Base-by-base conservation (phyloP, 768 basidiomycete genomes). In the Boletus tylopilopsis region DNA sequence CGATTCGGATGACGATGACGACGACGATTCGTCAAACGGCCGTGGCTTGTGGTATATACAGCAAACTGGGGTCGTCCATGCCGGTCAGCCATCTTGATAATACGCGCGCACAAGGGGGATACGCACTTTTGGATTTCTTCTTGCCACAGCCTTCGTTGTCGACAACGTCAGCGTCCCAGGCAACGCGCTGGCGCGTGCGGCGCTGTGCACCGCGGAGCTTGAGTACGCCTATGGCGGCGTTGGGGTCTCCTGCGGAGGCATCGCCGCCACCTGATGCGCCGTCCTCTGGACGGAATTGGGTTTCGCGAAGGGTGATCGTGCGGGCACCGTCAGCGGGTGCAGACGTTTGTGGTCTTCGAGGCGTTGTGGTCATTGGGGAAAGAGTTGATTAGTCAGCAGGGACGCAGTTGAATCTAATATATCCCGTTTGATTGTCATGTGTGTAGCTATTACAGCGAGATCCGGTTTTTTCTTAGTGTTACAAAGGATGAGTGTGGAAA, bases 121-220 rank as follows among this genome's bases (percentile, higher is more conserved):
- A 79, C 87, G 54, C 57, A 95, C 94, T 93, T 72, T 97, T 97
- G 24, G 91, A 92, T 55, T 87, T 90, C 70, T 96, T 95, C 76
- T 79, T 84, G 7, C 90, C 91, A 51, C 84, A 78, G 0, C 85
- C 84, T 60, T 97, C 94, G 61, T 97, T 96, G 65, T 97, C 94
- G 3, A 95, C 77, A 4, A 90, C 88, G 47, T 83, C 86, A 16
- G 91, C 87, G 19, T 71, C 78, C 94, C 94, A 96, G 1, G 78
- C 82, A 0, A 97, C 94, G 22, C 77, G 73, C 34, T 77, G 81
- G 25, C 70, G 69, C 23, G 70, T 70, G 25, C 72, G 56, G 2
- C 64, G 69, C 32, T 77, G 72, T 10, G 66, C 77, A 18, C 80
- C 87, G 16, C 84, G 75, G 25, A 92, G 74, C 46, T 74, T 77